Evolutionary conservation across 257 asterid genomes (phyloP), one percentile per base, ranked within the genome.

Genomic region (Nicotiana obtusifolia): DNA sequence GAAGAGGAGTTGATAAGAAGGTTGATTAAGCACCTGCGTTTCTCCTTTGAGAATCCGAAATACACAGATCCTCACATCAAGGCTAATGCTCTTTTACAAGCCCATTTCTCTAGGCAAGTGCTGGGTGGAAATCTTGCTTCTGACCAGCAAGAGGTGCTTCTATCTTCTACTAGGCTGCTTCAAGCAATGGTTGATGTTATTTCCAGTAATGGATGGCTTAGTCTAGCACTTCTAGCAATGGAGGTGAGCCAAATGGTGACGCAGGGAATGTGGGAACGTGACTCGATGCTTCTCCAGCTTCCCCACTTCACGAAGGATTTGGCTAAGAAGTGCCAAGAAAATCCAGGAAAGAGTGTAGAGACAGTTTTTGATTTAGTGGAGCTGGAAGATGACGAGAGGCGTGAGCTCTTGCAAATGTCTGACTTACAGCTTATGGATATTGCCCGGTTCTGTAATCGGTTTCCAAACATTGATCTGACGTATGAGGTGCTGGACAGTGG

Each of bases 121-220:
- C 68, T 85, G 53, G 81, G 88, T 6, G 90, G 87, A 20, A 85
- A 87, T 71, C 57, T 87, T 80, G 85, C 87, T 28, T 75, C 85
- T 56, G 88, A 85, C 82, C 87, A 85, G 79, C 85, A 85, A 54
- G 88, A 85, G 85, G 86, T 87, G 24, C 80, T 87, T 26, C 41
- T 87, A 28, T 83, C 84, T 47, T 84, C 88, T 54, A 78, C 66
- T 60, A 83, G 90, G 81, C 82, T 87, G 20, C 87, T 87, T 62
- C 87, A 87, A 62, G 90, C 88, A 2, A 81, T 87, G 88, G 90
- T 87, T 49, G 90, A 87, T 87, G 90, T 87, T 22, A 87, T 87
- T 11, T 87, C 88, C 64, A 85, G 90, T 80, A 87, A 78, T 10
- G 90, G 90, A 2, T 87, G 90, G 88, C 87, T 85, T 30, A 87